These are phyloP conservation scores for Neofusicoccum laricinum DNA, from an alignment of 2,329 filamentous ascomycete species.

Conservation along the genomic window DNA sequence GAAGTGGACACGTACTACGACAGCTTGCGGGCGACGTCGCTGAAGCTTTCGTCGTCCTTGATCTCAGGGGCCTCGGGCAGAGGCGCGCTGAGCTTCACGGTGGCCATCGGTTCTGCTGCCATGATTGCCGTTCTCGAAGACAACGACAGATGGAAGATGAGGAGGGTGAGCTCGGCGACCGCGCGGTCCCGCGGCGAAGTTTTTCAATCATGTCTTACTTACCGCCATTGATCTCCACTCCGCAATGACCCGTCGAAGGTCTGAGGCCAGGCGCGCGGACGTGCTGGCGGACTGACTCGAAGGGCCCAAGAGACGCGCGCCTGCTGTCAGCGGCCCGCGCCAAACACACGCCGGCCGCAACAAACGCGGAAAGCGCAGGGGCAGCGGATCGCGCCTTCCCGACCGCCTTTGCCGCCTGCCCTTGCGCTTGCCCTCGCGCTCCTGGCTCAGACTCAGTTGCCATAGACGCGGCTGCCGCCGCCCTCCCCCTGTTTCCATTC, in stretches of 20 bases:
- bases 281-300: too few species aligned
- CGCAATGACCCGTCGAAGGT: background rate
- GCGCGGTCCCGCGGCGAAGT: background rate
- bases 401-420: too few species aligned
- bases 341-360: background rate
- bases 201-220: slow-evolving; percentile 4
- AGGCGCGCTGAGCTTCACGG: slow-evolving; percentile 3
- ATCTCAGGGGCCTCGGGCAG: slow-evolving; percentile 55
- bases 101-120: slow-evolving; percentile 5
- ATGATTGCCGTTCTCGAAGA: background rate
- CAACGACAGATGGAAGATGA: slow-evolving; percentile 3
- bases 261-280: background rate
- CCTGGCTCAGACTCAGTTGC: too few species aligned
- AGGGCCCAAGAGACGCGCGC: background rate
- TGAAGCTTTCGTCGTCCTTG: slow-evolving; percentile 57
- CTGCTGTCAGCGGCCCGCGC: too few species aligned
- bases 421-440: too few species aligned
- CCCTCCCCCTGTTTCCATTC: background rate
- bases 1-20: slow-evolving; percentile 48
- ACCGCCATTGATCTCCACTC: slow-evolving; percentile 10
- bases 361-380: background rate
- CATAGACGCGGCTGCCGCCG: too few species aligned
- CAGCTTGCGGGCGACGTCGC: slow-evolving; percentile 64
- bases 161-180: background rate
- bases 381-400: too few species aligned